phyloP scores from a whole-genome alignment of 192 early-diverging fungal species.

The Podochytrium sp. region DNA sequence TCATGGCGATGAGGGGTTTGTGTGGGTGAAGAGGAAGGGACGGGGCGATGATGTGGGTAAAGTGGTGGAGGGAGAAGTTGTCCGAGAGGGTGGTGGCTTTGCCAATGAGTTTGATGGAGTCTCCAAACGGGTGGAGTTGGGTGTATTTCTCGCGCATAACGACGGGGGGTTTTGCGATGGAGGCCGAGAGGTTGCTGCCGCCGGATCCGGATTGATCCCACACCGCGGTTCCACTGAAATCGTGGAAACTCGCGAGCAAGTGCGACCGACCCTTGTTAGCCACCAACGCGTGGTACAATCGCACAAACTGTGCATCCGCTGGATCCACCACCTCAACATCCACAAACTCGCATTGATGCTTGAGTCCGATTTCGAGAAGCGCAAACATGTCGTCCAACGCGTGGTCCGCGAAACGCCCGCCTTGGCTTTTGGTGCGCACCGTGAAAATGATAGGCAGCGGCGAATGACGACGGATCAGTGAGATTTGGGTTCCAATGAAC shows the following conservation, averaged over 20 bases:
- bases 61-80: constrained; percentile 80
- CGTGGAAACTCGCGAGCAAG: constrained; percentile 92
- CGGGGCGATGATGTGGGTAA: constrained; percentile 56
- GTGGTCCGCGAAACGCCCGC: constrained; percentile 75
- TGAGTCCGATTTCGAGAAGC: constrained; percentile 68
- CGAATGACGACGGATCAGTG: constrained; percentile 70
- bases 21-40: constrained; percentile 31
- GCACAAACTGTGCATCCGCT: constrained; percentile 61
- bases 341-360: constrained; percentile 93
- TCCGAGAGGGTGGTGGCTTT: constrained; percentile 73
- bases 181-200: constrained; percentile 28
- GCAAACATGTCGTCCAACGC: constrained; percentile 64
- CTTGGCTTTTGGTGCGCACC: constrained; percentile 86
- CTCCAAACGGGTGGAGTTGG: constrained; percentile 55
- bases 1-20: constrained; percentile 88
- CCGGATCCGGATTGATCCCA: constrained; percentile 57
- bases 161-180: neutral
- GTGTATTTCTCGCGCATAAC: constrained; percentile 60
- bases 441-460: constrained; percentile 90
- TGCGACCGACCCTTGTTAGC: constrained; percentile 59
- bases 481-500: constrained; percentile 79
- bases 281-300: constrained; percentile 47
- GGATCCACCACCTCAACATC: constrained; percentile 94
- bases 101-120: constrained; percentile 94
- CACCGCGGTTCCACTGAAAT: constrained; percentile 62